Conservation (phyloP, 163 green algal genomes). For the Prototheca wickerhamii region DNA sequence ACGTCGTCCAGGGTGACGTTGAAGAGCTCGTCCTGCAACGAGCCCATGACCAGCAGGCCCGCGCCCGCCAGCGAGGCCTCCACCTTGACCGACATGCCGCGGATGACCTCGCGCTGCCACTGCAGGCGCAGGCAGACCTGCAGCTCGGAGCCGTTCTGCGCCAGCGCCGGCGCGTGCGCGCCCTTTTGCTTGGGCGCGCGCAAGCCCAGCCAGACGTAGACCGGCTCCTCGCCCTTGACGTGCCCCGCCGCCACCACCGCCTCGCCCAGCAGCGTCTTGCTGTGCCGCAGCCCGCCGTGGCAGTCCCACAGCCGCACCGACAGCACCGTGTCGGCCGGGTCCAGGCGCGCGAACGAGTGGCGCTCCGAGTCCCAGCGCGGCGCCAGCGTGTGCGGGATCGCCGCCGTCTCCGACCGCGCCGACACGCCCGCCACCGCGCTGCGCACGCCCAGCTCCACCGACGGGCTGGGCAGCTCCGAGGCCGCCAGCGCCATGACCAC, state of each 20-base stretch:
- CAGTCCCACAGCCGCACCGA: constrained; percentile 32
- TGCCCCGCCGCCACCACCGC: constrained; percentile 4
- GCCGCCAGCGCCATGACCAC: constrained; percentile 49
- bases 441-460: constrained; percentile 21
- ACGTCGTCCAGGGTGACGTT: constrained; percentile 63
- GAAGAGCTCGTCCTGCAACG: constrained; percentile 73
- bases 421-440: background rate
- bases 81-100: constrained; percentile 35
- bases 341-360: constrained; percentile 15
- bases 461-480: constrained; percentile 42
- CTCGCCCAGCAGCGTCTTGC: constrained; percentile 27
- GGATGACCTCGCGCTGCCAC: constrained; percentile 38
- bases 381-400: constrained; percentile 16
- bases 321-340: constrained; percentile 25
- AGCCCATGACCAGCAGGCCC: constrained; percentile 48
- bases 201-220: constrained; percentile 50
- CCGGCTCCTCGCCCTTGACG: constrained; percentile 26
- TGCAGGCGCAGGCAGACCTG: constrained; percentile 65
- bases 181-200: background rate
- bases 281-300: constrained; percentile 15
- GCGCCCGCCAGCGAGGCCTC: constrained; percentile 49
- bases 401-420: background rate
- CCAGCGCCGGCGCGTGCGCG: background rate
- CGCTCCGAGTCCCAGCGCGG: background rate
- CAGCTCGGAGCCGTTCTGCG: constrained; percentile 1